A percentile compares a stretch with the other conserved stretches of the same genome.
Conservation (phyloP, 1,284 basidiomycete genomes). For the Sphaerobolus stellatus region DNA sequence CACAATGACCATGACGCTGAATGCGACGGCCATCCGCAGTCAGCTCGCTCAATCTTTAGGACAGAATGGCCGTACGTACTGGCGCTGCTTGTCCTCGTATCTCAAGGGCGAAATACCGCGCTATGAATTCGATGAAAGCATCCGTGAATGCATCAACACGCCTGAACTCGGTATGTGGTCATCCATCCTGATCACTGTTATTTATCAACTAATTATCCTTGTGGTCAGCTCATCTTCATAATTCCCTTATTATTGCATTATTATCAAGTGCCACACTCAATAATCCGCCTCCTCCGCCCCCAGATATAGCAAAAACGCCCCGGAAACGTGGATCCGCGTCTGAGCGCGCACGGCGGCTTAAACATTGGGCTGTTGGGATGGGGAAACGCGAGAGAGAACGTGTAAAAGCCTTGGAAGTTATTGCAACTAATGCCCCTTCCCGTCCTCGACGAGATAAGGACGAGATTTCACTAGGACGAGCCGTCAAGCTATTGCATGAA, state of each 20-base stretch:
- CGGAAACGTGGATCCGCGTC: constrained; percentile 56
- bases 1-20: not conserved
- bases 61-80: constrained; percentile 59
- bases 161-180: constrained; percentile 52
- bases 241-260: constrained; percentile 75
- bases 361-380: constrained; percentile 69
- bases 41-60: constrained; percentile 62
- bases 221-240: constrained; percentile 68
- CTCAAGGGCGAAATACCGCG: constrained; percentile 67
- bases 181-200: not conserved
- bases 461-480: constrained; percentile 70
- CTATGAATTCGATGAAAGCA: constrained; percentile 69
- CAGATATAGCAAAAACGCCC: constrained; percentile 59
- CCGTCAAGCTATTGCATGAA: constrained; percentile 59
- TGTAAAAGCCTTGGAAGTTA: constrained; percentile 49
- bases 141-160: constrained; percentile 62
- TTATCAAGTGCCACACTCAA: constrained; percentile 74
- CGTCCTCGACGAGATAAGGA: constrained; percentile 47
- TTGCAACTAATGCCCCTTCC: constrained; percentile 36
- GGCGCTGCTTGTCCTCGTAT: constrained; percentile 61
- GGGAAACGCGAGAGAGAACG: constrained; percentile 74
- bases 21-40: constrained; percentile 14
- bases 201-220: not conserved
- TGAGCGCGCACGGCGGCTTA: constrained; percentile 63
- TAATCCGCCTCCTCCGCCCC: constrained; percentile 60